Conservation (phyloP, 352 stramenopile species). For the Thalassiosira hispida region DNA sequence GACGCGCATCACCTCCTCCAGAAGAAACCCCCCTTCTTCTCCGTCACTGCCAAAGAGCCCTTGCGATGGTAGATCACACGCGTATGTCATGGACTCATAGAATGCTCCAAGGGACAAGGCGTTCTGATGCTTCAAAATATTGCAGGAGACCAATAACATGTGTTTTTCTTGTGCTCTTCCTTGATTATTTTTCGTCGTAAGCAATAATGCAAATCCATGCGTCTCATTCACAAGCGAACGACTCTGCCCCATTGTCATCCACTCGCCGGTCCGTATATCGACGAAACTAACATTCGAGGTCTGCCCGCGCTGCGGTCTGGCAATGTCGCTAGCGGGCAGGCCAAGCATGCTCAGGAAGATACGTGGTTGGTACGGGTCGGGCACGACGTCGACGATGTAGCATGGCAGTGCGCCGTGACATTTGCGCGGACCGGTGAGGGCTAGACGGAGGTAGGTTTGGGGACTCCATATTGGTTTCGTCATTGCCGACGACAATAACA, state of each 20-base stretch:
- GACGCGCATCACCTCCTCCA: neutral
- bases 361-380: slow-evolving; percentile 9
- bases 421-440: no score
- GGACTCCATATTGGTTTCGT: no score
- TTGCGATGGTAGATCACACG: slow-evolving; percentile 1
- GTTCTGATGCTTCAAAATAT: neutral
- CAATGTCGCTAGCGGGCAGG: no score
- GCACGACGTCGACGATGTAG: slow-evolving; percentile 24
- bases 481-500: no score
- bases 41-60: no score
- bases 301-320: neutral
- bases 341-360: slow-evolving; percentile 19
- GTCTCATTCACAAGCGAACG: neutral
- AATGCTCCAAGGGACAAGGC: neutral
- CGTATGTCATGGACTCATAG: slow-evolving; percentile 20
- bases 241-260: neutral
- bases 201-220: neutral
- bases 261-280: neutral
- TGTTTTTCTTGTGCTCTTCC: neutral
- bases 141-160: neutral
- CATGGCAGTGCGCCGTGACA: neutral
- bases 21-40: neutral
- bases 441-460: no score
- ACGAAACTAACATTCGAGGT: slow-evolving; percentile 1
- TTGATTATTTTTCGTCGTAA: neutral